A percentile compares a stretch with the other conserved stretches of the same genome.
Evolutionary conservation across 2,329 filamentous ascomycete genomes (phyloP).

Genomic region (Kalmusia sp.): DNA sequence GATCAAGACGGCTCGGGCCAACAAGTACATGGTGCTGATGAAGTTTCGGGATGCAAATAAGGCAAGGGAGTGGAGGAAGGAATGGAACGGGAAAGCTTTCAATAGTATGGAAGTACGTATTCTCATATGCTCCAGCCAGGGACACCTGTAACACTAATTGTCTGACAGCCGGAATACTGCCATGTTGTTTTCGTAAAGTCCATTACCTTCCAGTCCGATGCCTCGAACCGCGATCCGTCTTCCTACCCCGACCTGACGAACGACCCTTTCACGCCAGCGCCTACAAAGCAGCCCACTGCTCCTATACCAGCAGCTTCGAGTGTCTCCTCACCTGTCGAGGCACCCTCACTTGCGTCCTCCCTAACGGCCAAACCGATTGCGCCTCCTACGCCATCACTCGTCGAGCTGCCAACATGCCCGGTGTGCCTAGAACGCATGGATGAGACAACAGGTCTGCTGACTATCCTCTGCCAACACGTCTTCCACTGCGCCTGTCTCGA

Average conservation of each 20-base stretch:
- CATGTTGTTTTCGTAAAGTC: conserved; percentile 94
- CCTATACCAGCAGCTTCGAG: conserved; percentile 37
- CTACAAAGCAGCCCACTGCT: conserved; percentile 42
- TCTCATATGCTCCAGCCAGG: background rate
- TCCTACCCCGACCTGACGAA: conserved; percentile 68
- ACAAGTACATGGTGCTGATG: conserved; percentile 93
- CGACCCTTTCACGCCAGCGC: conserved; percentile 69
- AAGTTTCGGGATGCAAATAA: conserved; percentile 81
- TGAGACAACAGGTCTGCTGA: conserved; percentile 91
- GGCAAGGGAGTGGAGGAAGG: conserved; percentile 80
- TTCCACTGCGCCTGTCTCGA: conserved; percentile 97
- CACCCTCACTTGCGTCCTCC: conserved; percentile 48
- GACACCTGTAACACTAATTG: conserved; percentile 11
- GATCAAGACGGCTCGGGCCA: conserved; percentile 86
- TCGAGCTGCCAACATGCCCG: conserved; percentile 93
- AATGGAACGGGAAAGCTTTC: conserved; percentile 93
- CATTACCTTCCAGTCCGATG: conserved; percentile 79
- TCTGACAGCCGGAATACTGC: conserved; percentile 80
- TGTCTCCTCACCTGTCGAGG: conserved; percentile 43
- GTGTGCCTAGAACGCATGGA: conserved; percentile 99
- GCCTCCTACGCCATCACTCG: conserved; percentile 79
- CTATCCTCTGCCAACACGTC: conserved; percentile 95
- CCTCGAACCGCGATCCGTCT: conserved; percentile 49
- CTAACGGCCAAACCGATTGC: conserved; percentile 69
- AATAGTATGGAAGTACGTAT: conserved; percentile 81